Conservation (phyloP, 2,329 filamentous ascomycete species). For the Zymoseptoria pseudotritici region DNA sequence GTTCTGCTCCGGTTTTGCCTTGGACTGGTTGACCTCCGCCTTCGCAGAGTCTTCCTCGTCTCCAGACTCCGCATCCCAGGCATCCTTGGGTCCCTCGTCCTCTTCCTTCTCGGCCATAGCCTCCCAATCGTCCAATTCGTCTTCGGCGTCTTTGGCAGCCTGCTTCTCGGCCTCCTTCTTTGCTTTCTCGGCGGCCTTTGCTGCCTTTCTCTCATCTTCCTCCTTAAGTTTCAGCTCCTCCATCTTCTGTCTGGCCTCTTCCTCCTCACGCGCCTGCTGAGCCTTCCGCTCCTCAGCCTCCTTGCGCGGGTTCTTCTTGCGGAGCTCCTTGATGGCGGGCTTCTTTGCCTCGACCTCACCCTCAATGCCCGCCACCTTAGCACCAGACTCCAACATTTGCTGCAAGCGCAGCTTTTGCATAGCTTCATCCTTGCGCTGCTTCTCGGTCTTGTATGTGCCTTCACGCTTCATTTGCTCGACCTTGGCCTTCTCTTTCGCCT, state of each 20-base stretch:
- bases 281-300: conserved; percentile 47
- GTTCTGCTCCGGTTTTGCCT: conserved; percentile 29
- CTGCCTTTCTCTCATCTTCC: conserved; percentile 67
- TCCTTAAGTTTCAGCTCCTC: conserved; percentile 46
- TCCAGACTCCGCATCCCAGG: conserved; percentile 83
- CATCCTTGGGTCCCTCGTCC: conserved; percentile 75
- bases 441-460: conserved; percentile 79
- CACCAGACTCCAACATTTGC: conserved; percentile 75
- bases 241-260: conserved; percentile 50
- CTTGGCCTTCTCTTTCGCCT: conserved; percentile 79
- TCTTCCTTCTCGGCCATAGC: conserved; percentile 67
- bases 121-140: conserved; percentile 77
- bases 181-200: conserved; percentile 70
- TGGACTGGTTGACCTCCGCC: conserved; percentile 2
- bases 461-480: conserved; percentile 83
- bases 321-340: conserved; percentile 65
- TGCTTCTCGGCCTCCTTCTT: conserved; percentile 61
- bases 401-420: conserved; percentile 72
- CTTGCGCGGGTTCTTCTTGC: conserved; percentile 63
- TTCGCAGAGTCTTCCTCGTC: conserved; percentile 47
- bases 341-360: conserved; percentile 72
- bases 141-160: conserved; percentile 54
- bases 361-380: conserved; percentile 53
- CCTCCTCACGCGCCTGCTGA: conserved; percentile 37
- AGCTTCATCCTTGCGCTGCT: conserved; percentile 74